Base-by-base conservation (phyloP, 2,329 filamentous ascomycete genomes). In the Daldinia sp. region DNA sequence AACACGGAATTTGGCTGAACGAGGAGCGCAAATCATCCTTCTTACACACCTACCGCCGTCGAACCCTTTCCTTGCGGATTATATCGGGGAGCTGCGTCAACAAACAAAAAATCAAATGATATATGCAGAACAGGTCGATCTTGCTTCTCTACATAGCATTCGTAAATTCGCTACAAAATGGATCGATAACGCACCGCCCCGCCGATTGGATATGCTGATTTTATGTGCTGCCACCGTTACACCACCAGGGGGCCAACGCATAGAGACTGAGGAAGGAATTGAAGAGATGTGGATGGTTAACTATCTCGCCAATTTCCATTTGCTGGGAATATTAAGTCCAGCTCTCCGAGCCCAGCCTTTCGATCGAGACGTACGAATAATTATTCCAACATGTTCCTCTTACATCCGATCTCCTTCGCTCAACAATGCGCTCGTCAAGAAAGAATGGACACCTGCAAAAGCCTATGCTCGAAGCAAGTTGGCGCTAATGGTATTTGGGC, bases 251-350 rank as follows among this genome's bases (percentile, higher is more conserved):
- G 85, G 86, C 4, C 81, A 84, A 71, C 83, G 87, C 30, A 82
- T 80, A 1, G 82, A 87, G 71, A 97, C 94, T 0, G 81, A 85
- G 5, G 94, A 98, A 76, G 94, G 93, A 0, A 83, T 98, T 13
- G 95, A 98, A 78, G 87, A 91, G 72, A 95, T 92, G 68, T 98
- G 94, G 94, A 93, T 94, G 82, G 85, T 98, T 74, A 99, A 99
- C 78, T 99, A 94, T 79, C 86, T 99, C 42, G 92, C 94, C 70
- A 98, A 98, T 79, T 98, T 98, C 82, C 97, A 99, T 77, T 86
- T 99, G 3, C 86, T 99, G 50, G 93, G 92, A 72, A 97, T 99
- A 33, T 85, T 99, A 39, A 96, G 92, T 74, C 96, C 96, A 0
- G 95, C 96, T 0, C 86, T 99, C 67, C 89, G 93, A 72, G 93